These are phyloP conservation scores for Eutrema salsugineum DNA, from an alignment of 441 rosid genomes.

Conservation along the genomic window DNA sequence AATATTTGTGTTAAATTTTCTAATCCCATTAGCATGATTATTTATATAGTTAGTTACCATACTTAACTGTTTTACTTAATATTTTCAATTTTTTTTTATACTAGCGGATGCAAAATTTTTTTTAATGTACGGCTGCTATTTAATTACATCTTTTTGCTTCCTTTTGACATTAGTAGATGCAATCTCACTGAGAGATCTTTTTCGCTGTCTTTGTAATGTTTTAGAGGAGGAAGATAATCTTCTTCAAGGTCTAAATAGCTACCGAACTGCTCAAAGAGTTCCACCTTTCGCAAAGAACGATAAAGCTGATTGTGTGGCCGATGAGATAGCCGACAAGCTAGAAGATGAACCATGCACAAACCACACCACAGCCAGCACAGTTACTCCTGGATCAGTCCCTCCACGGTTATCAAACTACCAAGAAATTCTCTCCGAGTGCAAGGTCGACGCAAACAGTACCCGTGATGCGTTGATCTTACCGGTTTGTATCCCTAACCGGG, in stretches of 20 bases:
- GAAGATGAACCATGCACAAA: slow-evolving; percentile 50
- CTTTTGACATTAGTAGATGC: background rate
- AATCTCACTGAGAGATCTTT: background rate
- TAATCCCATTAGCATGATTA: background rate
- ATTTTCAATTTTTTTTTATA: background rate
- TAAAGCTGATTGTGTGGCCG: slow-evolving; percentile 64
- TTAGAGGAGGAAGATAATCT: slow-evolving; percentile 56
- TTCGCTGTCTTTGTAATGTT: background rate
- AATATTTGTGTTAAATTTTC: background rate
- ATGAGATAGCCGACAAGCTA: slow-evolving; percentile 50
- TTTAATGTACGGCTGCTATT: background rate
- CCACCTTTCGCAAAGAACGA: slow-evolving; percentile 44
- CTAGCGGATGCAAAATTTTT: background rate
- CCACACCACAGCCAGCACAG: background rate
- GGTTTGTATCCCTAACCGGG: slow-evolving; percentile 53
- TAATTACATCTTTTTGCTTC: background rate
- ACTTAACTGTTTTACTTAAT: background rate
- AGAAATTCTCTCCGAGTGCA: slow-evolving; percentile 47
- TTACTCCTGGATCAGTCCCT: slow-evolving; percentile 24
- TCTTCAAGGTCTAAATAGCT: slow-evolving; percentile 73
- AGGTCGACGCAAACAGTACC: slow-evolving; percentile 48
- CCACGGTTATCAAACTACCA: slow-evolving; percentile 43
- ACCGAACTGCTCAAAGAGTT: slow-evolving; percentile 46
- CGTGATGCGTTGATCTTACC: slow-evolving; percentile 60
- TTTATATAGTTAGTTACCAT: background rate